These are phyloP conservation scores for Nicotiana rustica DNA, from an alignment of 305 asterid species.

Conservation along the genomic window DNA sequence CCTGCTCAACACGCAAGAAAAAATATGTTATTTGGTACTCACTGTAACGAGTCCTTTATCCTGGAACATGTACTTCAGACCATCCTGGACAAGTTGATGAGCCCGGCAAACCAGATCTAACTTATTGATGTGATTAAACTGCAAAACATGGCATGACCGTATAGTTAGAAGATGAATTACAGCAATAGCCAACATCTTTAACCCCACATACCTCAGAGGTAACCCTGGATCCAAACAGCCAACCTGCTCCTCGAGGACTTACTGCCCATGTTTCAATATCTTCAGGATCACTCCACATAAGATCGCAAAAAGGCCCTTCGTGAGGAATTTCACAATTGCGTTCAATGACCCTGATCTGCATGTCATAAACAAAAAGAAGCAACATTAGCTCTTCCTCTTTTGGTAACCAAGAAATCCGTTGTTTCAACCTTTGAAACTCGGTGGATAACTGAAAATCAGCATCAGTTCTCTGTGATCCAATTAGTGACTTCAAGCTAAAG, in stretches of 20 bases:
- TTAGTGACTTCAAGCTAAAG: background rate
- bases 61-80: conserved; percentile 95
- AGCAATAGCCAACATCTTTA: conserved; percentile 17
- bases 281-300: conserved; percentile 99
- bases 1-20: conserved; percentile 25
- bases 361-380: conserved; percentile 33
- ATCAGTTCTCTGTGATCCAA: background rate
- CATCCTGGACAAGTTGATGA: conserved; percentile 99
- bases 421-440: conserved; percentile 13
- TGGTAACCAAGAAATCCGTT: background rate
- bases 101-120: conserved; percentile 97
- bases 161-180: background rate
- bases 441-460: conserved; percentile 13
- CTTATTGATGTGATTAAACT: conserved; percentile 96
- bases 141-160: conserved; percentile 44
- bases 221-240: conserved; percentile 98
- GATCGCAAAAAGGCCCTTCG: conserved; percentile 99
- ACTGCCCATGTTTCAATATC: conserved; percentile 99
- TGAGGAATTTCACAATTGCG: conserved; percentile 97
- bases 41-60: conserved; percentile 98
- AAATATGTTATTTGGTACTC: conserved; percentile 44
- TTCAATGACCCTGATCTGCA: conserved; percentile 90
- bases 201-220: conserved; percentile 75
- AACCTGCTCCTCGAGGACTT: conserved; percentile 99
- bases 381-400: background rate